Evolutionary conservation across 2,329 filamentous ascomycete species (phyloP), one percentile per base, ranked within the genome.

Genomic region (Paraconiothyrium sp.): DNA sequence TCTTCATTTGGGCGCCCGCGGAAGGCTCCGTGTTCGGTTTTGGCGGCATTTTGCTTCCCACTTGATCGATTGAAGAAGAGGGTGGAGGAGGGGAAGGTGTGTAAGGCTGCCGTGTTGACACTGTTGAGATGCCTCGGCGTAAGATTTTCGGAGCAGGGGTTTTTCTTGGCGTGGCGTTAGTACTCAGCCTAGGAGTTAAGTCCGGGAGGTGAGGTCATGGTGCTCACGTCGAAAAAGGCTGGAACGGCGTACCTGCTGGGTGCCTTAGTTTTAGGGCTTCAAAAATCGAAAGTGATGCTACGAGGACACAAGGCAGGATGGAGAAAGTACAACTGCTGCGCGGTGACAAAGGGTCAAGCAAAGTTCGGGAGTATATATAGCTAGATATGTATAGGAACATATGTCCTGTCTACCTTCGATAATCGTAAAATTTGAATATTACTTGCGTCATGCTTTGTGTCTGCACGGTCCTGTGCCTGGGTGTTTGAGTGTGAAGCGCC

Each of bases 1-100:
- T 74, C 41, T 77, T 77, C 47, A 73, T 47, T 10, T 44, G 16
- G 39, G 39, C 7, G 62, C 68, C 32, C 60, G 66, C 20, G 48
- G 63, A 34, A 11, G 58, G 30, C 9, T 60, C 60, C 11, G 58
- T 35, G 22, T 57, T 46, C 50, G 63, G 34, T 51, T 73, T 73
- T 1, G 67, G 67, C 22, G 72, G 57, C 67, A 73, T 72, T 52
- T 27, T 59, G 34, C 35, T 20, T 20, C 14, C 22, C 47, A 9
- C 27, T 43, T 14, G 34, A 41, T 46, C 20, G 60, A 8, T 43
- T 49, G 3, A 63, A 50, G 34, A 32, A 20, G 49, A 49, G 16
- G 47, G 24, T 16, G 52, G 51, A 37, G 41, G 55, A 20, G 32
- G 51, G 8, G 16, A 37, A 14, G 6, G 14, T 24, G 13, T 14